phyloP scores from a whole-genome alignment of 768 basidiomycete genomes.

The Saitozyma sp. region DNA sequence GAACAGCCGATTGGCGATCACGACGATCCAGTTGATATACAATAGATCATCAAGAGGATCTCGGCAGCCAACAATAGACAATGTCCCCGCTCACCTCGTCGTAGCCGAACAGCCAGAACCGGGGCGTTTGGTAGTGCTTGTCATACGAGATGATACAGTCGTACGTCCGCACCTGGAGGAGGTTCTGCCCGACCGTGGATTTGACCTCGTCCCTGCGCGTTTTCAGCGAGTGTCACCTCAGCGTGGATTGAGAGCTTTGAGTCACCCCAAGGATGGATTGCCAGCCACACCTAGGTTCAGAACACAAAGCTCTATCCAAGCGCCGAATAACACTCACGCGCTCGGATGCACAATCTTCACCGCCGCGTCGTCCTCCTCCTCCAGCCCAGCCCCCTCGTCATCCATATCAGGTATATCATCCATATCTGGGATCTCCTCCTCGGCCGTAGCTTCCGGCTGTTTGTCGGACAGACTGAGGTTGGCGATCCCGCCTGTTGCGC shows the following conservation, averaged over 20 bases:
- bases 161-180: slow-evolving; percentile 94
- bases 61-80: neutral
- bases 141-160: slow-evolving; percentile 99
- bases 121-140: slow-evolving; percentile 98
- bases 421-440: slow-evolving; percentile 76
- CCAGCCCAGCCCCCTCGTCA: slow-evolving; percentile 66
- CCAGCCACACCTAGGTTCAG: too few relatives aligned
- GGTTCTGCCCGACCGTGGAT: slow-evolving; percentile 68
- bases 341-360: slow-evolving; percentile 42
- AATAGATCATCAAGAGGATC: too few relatives aligned
- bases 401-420: slow-evolving; percentile 99
- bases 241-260: too few relatives aligned
- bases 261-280: too few relatives aligned
- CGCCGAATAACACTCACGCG: slow-evolving; percentile 23
- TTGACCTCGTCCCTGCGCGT: slow-evolving; percentile 38
- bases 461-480: slow-evolving; percentile 29
- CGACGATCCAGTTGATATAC: too few relatives aligned
- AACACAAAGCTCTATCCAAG: neutral
- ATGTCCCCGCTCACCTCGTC: slow-evolving; percentile 68
- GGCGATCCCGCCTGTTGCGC: slow-evolving; percentile 18
- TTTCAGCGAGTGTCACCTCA: slow-evolving; percentile 6
- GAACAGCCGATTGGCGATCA: too few relatives aligned
- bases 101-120: slow-evolving; percentile 96
- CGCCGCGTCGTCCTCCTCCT: slow-evolving; percentile 86
- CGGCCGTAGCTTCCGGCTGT: slow-evolving; percentile 17